These are phyloP conservation scores for Boletus edulis DNA, from an alignment of 768 basidiomycete species.

Conservation along the genomic window DNA sequence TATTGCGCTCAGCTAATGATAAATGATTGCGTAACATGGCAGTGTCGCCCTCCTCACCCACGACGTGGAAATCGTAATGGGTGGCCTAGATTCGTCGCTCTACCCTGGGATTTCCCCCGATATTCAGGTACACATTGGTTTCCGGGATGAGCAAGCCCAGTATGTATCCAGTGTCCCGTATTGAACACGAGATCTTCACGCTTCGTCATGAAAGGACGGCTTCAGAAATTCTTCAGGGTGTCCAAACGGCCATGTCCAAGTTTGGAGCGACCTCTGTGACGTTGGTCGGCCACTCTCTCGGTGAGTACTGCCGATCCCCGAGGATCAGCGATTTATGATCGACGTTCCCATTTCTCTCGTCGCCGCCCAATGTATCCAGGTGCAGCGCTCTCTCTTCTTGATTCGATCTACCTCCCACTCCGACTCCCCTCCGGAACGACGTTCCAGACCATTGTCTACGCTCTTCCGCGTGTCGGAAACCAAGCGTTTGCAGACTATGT, in stretches of 20 bases:
- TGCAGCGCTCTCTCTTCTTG: constrained; percentile 33
- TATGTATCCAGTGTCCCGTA: constrained; percentile 18
- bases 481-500: constrained; percentile 56
- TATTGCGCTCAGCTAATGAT: constrained; percentile 19
- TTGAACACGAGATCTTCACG: not conserved
- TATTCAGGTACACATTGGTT: constrained; percentile 46
- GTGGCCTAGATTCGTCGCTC: constrained; percentile 34
- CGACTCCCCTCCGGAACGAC: constrained; percentile 29
- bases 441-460: constrained; percentile 30
- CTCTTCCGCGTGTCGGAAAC: constrained; percentile 48
- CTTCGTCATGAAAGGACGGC: constrained; percentile 41
- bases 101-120: constrained; percentile 45
- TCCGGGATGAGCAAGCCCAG: constrained; percentile 42
- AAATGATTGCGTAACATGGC: not conserved
- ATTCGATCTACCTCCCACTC: constrained; percentile 36
- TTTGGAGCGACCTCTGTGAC: constrained; percentile 38
- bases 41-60: constrained; percentile 42
- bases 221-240: constrained; percentile 36
- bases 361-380: constrained; percentile 13
- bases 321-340: not conserved
- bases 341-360: not conserved
- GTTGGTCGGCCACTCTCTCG: constrained; percentile 42
- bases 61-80: constrained; percentile 35
- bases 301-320: constrained; percentile 19
- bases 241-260: constrained; percentile 36